A percentile compares a stretch with the other conserved stretches of the same genome.
phyloP scores from a whole-genome alignment of 23 red algal genomes.

The Pyropia yezoensis region DNA sequence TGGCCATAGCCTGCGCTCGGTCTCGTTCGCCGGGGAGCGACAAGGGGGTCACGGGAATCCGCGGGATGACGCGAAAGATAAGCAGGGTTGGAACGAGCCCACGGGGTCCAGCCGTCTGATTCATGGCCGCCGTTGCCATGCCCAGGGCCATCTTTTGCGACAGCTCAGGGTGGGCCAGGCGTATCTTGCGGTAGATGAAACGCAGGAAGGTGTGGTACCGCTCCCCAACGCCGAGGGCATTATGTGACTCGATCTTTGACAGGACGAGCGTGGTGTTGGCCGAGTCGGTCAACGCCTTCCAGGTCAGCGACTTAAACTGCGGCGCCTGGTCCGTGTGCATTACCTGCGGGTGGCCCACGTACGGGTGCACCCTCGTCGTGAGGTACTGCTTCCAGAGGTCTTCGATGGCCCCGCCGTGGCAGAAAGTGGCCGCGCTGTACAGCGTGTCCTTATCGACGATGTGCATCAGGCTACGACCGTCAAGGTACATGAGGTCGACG shows the following conservation, averaged over 20 bases:
- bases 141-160: neutral
- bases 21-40: conserved; percentile 1
- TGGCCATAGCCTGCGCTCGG: neutral
- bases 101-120: conserved; percentile 19
- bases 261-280: neutral
- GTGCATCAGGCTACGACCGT: conserved; percentile 7
- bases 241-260: conserved; percentile 15
- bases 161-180: neutral
- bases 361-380: conserved; percentile 6
- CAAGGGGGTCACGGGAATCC: neutral
- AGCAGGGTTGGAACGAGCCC: conserved; percentile 19
- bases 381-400: conserved; percentile 9
- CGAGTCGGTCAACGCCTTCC: neutral
- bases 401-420: neutral
- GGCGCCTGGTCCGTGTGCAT: no score
- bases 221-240: conserved; percentile 7
- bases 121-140: conserved; percentile 13
- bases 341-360: conserved; percentile 18
- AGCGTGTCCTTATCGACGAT: conserved; percentile 16
- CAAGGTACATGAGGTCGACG: conserved; percentile 18
- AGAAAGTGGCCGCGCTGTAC: conserved; percentile 11
- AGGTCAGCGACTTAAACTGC: conserved; percentile 4
- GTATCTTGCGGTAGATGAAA: conserved; percentile 3
- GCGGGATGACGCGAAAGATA: conserved; percentile 3
- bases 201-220: conserved; percentile 8